A percentile compares a stretch with the other conserved stretches of the same genome.
Evolutionary conservation across 495 filamentous ascomycete genomes (phyloP).

Genomic region (Aspergillus leporis): DNA sequence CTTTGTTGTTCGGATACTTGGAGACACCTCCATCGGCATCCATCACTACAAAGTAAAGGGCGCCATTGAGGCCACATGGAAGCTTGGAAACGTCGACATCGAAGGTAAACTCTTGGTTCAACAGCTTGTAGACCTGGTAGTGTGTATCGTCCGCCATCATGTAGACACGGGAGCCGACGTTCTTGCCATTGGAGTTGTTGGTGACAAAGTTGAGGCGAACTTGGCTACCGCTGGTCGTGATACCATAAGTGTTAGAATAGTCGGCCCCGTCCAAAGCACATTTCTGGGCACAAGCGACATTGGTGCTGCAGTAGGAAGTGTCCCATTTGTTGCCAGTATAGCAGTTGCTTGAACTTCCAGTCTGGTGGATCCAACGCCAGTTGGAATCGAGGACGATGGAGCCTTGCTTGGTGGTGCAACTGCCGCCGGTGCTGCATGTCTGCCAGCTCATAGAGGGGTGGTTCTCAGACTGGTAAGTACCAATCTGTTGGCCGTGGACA

Average conservation of each 20-base stretch:
- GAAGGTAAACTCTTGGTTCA: conserved; percentile 67
- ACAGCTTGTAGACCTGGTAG: conserved; percentile 61
- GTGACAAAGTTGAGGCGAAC: conserved; percentile 60
- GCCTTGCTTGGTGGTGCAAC: conserved; percentile 52
- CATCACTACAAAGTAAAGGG: conserved; percentile 70
- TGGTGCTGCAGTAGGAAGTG: conserved; percentile 52
- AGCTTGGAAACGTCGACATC: conserved; percentile 65
- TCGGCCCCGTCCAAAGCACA: conserved; percentile 63
- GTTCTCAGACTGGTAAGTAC: conserved; percentile 54
- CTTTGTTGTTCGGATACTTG: conserved; percentile 56
- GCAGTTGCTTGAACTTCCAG: conserved; percentile 59
- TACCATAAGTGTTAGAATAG: conserved; percentile 58
- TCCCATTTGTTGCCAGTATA: conserved; percentile 64
- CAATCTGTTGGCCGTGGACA: conserved; percentile 53
- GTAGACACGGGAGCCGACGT: conserved; percentile 63
- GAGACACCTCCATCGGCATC: conserved; percentile 59
- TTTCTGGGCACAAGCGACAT: conserved; percentile 53
- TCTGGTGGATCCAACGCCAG: conserved; percentile 62
- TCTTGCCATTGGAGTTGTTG: conserved; percentile 31
- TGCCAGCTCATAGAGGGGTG: conserved; percentile 61
- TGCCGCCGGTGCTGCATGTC: conserved; percentile 52
- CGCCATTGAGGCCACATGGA: conserved; percentile 72
- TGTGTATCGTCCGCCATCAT: conserved; percentile 53
- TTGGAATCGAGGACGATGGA: conserved; percentile 65
- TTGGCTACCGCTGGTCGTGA: conserved; percentile 51